Evolutionary conservation across 2,329 filamentous ascomycete species (phyloP), one percentile per base, ranked within the genome.

Genomic region (Annulohypoxylon truncatum): DNA sequence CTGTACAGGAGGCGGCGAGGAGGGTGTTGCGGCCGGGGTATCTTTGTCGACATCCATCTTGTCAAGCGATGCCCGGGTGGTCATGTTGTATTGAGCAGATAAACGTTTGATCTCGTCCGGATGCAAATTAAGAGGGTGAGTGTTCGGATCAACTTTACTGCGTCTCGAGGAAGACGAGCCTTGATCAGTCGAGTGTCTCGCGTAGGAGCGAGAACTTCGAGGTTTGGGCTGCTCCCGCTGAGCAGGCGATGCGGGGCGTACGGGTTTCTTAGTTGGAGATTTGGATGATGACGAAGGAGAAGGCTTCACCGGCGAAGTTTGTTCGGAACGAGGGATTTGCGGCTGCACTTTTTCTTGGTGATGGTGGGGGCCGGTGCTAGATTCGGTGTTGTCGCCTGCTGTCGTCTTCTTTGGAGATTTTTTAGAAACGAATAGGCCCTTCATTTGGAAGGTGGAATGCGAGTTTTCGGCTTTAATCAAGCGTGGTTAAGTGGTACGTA

Each of bases 101-200:
- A 92, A 81, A 68, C 92, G 89, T 79, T 92, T 91, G 75, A 93
- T 87, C 85, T 97, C 90, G 82, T 97, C 94, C 48, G 94, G 94
- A 1, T 91, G 93, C 20, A 97, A 88, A 76, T 97, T 97, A 55
- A 97, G 86, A 38, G 95, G 95, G 79, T 97, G 94, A 2, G 89
- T 91, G 77, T 95, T 87, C 69, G 84, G 84, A 77, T 92, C 89
- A 75, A 83, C 80, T 77, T 87, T 88, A 73, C 80, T 81, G 69
- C 85, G 82, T 60, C 85, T 82, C 31, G 80, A 79, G 10, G 61
- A 68, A 61, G 66, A 60, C 8, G 55, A 58, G 55, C 79, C 79
- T 22, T 82, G 78, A 63, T 86, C 84, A 64, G 82, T 83, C 35
- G 84, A 79, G 67, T 85, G 81, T 66, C 84, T 82, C 60, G 76